A percentile compares a stretch with the other conserved stretches of the same genome.
phyloP scores from a whole-genome alignment of 768 basidiomycete genomes.

The Agaricus subrufescens region DNA sequence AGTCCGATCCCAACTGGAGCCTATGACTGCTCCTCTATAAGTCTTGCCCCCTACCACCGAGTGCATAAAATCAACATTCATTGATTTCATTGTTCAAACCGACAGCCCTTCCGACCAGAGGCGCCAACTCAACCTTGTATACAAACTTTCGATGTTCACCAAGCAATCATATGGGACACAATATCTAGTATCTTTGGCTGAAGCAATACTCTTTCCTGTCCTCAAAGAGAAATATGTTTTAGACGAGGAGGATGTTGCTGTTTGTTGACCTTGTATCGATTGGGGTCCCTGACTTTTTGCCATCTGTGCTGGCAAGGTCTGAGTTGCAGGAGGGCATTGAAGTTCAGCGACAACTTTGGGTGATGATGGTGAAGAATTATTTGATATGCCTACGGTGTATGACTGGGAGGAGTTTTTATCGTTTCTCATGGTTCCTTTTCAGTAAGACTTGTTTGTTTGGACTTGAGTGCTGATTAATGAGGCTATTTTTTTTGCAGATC shows the following conservation, averaged over 20 bases:
- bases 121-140: slow-evolving; percentile 32
- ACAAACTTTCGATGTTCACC: slow-evolving; percentile 47
- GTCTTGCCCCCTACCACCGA: slow-evolving; percentile 28
- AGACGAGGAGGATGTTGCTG: slow-evolving; percentile 34
- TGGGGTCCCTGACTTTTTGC: slow-evolving; percentile 35
- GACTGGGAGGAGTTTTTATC: slow-evolving; percentile 37
- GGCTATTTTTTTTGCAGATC: not conserved
- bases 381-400: slow-evolving; percentile 16
- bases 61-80: slow-evolving; percentile 29
- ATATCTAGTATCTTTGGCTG: slow-evolving; percentile 40
- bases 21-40: slow-evolving; percentile 31
- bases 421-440: slow-evolving; percentile 43
- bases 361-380: slow-evolving; percentile 28
- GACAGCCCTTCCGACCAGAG: slow-evolving; percentile 25
- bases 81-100: slow-evolving; percentile 26
- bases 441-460: slow-evolving; percentile 26
- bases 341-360: slow-evolving; percentile 45
- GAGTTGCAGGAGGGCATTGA: slow-evolving; percentile 23
- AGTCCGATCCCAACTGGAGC: slow-evolving; percentile 39
- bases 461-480: not conserved
- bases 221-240: slow-evolving; percentile 40
- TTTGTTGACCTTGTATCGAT: slow-evolving; percentile 43
- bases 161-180: slow-evolving; percentile 39
- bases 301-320: slow-evolving; percentile 24
- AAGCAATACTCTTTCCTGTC: slow-evolving; percentile 39